Percentiles rank a stretch among this genome's conserved stretches.
Conservation (phyloP, 192 early-diverging fungal species). For the Coemansia sp. region DNA sequence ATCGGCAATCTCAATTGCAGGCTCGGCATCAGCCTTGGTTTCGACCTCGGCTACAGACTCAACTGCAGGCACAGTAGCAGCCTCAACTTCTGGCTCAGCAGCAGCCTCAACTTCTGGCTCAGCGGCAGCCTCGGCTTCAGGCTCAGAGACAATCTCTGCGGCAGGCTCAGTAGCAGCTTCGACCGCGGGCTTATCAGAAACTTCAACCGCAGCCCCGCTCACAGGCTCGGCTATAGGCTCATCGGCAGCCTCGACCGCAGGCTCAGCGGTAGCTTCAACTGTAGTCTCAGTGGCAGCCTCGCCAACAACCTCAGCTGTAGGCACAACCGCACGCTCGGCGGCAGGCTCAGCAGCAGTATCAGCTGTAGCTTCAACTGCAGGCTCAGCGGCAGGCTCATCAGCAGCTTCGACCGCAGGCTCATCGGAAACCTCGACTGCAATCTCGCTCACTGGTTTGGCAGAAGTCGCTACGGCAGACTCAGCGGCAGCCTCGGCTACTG, state of each 20-base stretch:
- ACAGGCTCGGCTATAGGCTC: neutral
- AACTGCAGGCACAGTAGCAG: neutral
- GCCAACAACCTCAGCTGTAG: neutral
- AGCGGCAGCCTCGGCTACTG: neutral
- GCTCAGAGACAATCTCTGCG: neutral
- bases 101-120: neutral
- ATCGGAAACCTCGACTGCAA: neutral
- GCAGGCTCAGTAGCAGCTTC: neutral
- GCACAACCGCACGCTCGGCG: neutral
- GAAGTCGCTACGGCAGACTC: neutral
- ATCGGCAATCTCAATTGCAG: too few species aligned
- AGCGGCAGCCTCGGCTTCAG: neutral
- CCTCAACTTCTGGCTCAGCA: neutral
- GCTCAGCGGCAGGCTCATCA: neutral
- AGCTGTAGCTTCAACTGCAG: neutral
- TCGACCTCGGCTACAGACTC: neutral
- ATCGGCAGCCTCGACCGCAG: too few species aligned
- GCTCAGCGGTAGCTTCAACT: too few species aligned
- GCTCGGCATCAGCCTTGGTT: neutral
- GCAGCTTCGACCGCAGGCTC: neutral
- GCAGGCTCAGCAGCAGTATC: conserved; percentile 2
- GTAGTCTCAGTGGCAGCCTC: too few species aligned
- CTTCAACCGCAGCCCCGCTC: neutral
- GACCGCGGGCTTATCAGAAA: neutral
- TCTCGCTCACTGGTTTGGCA: neutral